A percentile compares a stretch with the other conserved stretches of the same genome.
phyloP scores from a whole-genome alignment of 2,329 filamentous ascomycete genomes.

The Aquanectria penicillioides region DNA sequence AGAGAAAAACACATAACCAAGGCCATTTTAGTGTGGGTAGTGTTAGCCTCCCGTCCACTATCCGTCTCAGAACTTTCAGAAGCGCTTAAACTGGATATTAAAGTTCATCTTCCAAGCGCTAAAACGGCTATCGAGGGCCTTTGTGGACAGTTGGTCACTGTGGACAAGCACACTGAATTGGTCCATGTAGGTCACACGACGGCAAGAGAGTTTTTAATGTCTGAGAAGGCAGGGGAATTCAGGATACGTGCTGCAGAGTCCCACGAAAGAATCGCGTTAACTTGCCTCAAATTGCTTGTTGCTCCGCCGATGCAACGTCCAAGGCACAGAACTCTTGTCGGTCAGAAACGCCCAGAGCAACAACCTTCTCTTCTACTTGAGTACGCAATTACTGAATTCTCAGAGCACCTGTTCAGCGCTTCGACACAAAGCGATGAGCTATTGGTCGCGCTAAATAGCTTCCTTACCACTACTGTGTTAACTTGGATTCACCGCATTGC shows the following conservation, averaged over 20 bases:
- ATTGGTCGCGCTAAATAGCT: background rate
- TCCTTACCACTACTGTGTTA: background rate
- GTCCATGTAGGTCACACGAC: background rate
- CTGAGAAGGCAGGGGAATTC: background rate
- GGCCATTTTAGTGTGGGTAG: background rate
- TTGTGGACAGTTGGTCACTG: background rate
- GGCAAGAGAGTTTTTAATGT: background rate
- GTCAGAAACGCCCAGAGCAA: background rate
- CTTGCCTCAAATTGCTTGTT: background rate
- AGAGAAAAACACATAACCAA: slow-evolving; percentile 39
- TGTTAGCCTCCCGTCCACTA: background rate
- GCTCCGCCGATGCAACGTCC: background rate
- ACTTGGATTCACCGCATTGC: background rate
- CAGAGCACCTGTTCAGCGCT: background rate
- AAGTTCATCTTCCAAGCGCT: background rate
- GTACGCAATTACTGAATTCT: background rate
- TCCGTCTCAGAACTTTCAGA: background rate
- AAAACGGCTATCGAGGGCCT: background rate
- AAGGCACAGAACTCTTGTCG: background rate
- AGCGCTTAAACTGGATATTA: background rate
- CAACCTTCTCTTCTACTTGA: background rate
- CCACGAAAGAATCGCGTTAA: background rate
- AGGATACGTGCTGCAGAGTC: background rate
- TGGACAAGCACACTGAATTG: background rate
- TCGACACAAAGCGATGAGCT: background rate